Conservation (phyloP, 805 yeast species). For the Candida pini region DNA sequence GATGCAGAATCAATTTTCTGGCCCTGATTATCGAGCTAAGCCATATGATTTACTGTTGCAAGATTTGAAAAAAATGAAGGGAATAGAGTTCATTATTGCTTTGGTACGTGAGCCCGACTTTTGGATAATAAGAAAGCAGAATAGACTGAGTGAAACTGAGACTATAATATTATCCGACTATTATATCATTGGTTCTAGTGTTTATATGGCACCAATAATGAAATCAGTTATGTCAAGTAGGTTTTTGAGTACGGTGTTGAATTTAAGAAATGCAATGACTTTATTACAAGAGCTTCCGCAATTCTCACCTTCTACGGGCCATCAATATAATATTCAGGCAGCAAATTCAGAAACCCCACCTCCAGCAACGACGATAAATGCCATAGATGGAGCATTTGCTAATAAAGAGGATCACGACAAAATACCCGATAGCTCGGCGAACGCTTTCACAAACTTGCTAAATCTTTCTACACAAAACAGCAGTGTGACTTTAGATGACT, state of each 20-base stretch:
- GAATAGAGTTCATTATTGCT: conserved; percentile 76
- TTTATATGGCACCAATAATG: conserved; percentile 82
- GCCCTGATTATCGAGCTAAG: conserved; percentile 30
- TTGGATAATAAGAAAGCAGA: conserved; percentile 86
- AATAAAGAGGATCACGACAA: conserved; percentile 2
- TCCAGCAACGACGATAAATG: conserved; percentile 1
- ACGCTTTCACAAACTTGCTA: conserved; percentile 24
- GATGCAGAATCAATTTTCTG: conserved; percentile 90
- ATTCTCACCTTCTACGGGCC: conserved; percentile 59
- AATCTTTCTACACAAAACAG: conserved; percentile 24
- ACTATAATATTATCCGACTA: conserved; percentile 63
- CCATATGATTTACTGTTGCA: conserved; percentile 28
- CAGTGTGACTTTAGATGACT: conserved; percentile 19
- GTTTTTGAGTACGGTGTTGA: conserved; percentile 43
- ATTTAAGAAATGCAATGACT: conserved; percentile 42
- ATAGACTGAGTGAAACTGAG: conserved; percentile 48
- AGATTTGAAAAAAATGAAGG: conserved; percentile 72
- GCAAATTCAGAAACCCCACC: conserved; percentile 1
- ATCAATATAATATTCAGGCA: conserved; percentile 31
- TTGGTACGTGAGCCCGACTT: conserved; percentile 81
- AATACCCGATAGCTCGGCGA: conserved; percentile 20
- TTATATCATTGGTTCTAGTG: conserved; percentile 85
- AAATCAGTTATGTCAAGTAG: conserved; percentile 70
- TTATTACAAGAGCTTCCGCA: conserved; percentile 43
- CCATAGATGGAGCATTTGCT: not conserved